Evolutionary conservation across 805 yeast species (phyloP).

Genomic region (Pichia membranifaciens): DNA sequence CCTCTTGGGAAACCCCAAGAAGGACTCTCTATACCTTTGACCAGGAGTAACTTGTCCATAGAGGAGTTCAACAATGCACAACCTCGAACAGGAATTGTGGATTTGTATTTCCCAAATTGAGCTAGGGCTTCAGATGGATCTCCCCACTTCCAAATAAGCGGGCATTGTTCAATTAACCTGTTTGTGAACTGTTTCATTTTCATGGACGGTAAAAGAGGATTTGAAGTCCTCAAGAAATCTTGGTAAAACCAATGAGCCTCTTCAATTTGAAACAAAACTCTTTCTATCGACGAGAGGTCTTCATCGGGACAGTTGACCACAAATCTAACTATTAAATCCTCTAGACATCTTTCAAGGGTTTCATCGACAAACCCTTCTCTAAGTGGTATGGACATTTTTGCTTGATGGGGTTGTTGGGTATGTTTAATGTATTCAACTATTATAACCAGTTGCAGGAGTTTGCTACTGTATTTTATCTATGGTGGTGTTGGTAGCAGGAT

Average conservation of each 20-base stretch:
- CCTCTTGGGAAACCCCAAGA: constrained; percentile 97
- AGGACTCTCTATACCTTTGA: constrained; percentile 73
- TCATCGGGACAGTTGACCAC: constrained; percentile 89
- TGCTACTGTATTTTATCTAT: no score
- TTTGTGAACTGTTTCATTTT: constrained; percentile 74
- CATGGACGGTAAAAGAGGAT: constrained; percentile 70
- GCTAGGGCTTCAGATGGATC: constrained; percentile 74
- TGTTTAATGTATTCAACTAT: no score
- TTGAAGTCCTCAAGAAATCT: constrained; percentile 69
- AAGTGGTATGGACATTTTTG: constrained; percentile 31
- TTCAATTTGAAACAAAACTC: constrained; percentile 90
- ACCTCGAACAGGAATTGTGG: constrained; percentile 92
- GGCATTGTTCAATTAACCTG: constrained; percentile 60
- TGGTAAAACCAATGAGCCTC: constrained; percentile 98
- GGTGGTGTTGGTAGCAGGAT: no score
- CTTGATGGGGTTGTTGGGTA: no score
- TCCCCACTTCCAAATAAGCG: constrained; percentile 79
- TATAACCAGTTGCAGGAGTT: no score
- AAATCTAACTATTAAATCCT: constrained; percentile 84
- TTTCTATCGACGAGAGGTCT: constrained; percentile 72
- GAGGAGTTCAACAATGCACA: constrained; percentile 76
- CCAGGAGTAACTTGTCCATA: constrained; percentile 66
- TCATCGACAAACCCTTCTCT: constrained; percentile 49
- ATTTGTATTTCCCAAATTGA: constrained; percentile 78
- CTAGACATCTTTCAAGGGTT: constrained; percentile 67